phyloP scores from a whole-genome alignment of 2,329 filamentous ascomycete genomes.

The Coniochaeta sp. region DNA sequence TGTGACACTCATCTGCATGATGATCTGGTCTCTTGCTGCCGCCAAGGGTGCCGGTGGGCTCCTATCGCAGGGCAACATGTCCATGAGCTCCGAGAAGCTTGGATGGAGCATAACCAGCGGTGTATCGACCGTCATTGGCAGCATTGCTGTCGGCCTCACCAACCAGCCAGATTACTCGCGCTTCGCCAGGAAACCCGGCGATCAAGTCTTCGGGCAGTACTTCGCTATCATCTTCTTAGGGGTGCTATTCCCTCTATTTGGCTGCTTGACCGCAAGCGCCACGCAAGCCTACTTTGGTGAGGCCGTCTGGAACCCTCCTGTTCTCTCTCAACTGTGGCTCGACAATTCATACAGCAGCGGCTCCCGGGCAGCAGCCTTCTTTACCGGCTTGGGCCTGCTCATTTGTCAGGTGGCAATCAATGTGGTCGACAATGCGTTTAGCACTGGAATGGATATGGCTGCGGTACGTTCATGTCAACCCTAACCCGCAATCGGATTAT shows the following conservation, averaged over 20 bases:
- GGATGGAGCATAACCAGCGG: constrained; percentile 30
- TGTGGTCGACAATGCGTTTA: constrained; percentile 39
- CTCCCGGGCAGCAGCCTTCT: constrained; percentile 36
- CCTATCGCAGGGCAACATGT: constrained; percentile 12
- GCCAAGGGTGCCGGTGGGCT: constrained; percentile 23
- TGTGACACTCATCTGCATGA: constrained; percentile 21
- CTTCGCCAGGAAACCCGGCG: constrained; percentile 29
- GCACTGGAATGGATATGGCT: constrained; percentile 48
- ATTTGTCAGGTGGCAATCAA: constrained; percentile 38
- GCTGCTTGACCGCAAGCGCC: constrained; percentile 25
- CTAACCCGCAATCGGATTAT: constrained; percentile 44
- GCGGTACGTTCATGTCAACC: constrained; percentile 42
- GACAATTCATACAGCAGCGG: constrained; percentile 21
- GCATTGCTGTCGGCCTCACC: constrained; percentile 34
- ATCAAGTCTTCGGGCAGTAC: constrained; percentile 33
- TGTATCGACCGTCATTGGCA: constrained; percentile 33
- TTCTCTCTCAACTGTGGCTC: constrained; percentile 29
- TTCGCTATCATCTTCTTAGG: constrained; percentile 30
- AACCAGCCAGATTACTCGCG: constrained; percentile 39
- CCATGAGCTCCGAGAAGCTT: constrained; percentile 14
- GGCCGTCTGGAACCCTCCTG: constrained; percentile 34
- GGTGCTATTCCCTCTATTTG: constrained; percentile 29
- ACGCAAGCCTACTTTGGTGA: constrained; percentile 21
- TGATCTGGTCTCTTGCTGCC: constrained; percentile 26
- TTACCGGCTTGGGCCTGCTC: constrained; percentile 35